phyloP scores from a whole-genome alignment of 73 alveolate genomes.

The Durusdinium trenchii region DNA sequence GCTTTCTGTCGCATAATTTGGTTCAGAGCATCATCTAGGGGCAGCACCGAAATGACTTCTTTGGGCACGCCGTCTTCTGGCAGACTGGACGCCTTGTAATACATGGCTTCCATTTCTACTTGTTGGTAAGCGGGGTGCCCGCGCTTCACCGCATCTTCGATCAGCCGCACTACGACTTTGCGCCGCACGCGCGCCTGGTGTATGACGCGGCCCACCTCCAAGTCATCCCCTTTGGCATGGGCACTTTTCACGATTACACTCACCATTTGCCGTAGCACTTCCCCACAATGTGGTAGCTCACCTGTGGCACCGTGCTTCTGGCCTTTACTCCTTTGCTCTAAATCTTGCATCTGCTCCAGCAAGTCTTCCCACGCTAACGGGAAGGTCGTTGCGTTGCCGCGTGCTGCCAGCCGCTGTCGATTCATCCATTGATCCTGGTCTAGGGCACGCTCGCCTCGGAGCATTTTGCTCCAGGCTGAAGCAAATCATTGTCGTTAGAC shows the following conservation, averaged over 20 bases:
- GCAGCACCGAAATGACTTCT: too few species aligned
- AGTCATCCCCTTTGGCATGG: too few species aligned
- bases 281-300: neutral
- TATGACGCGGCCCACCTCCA: neutral
- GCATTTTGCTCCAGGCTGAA: too few species aligned
- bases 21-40: too few species aligned
- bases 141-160: too few species aligned
- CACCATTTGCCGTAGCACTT: neutral
- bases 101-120: too few species aligned
- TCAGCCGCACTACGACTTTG: neutral
- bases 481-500: slow-evolving; percentile 44
- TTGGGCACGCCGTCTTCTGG: too few species aligned
- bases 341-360: neutral
- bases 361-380: slow-evolving; percentile 49
- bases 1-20: too few species aligned
- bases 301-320: neutral
- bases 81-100: too few species aligned
- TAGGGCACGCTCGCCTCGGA: neutral
- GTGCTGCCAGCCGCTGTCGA: slow-evolving; percentile 27
- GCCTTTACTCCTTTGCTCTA: too few species aligned
- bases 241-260: neutral
- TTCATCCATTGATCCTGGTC: too few species aligned
- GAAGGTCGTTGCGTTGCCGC: slow-evolving; percentile 46
- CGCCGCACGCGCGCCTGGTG: slow-evolving; percentile 24
- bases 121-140: too few species aligned